Evolutionary conservation across 2,329 filamentous ascomycete species (phyloP), one percentile per base, ranked within the genome.

Genomic region (Zopfia rhizophila): DNA sequence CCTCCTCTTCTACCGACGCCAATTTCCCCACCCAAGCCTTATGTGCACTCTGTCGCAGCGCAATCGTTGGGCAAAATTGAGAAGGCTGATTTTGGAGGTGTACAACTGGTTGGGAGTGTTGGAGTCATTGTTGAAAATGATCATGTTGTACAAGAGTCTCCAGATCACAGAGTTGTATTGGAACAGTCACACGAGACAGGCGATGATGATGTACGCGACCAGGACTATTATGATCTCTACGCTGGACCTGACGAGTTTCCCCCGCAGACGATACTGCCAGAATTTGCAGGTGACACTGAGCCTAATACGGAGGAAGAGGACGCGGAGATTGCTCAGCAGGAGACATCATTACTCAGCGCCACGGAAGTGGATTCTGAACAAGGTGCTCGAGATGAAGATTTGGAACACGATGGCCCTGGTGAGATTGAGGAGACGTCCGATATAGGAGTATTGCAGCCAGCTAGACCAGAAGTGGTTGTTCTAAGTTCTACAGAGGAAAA

Each of bases 201-300:
- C 3, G 45, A 53, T 16, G 45, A 53, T 8, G 48, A 53, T 30
- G 44, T 42, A 8, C 56, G 45, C 22, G 55, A 60, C 17, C 42
- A 42, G 11, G 52, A 56, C 21, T 56, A 65, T 31, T 50, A 65
- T 35, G 56, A 64, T 12, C 50, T 63, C 3, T 63, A 65, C 38
- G 53, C 55, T 23, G 60, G 43, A 7, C 60, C 65, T 4, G 43
- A 60, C 22, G 61, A 66, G 11, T 21, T 46, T 17, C 48, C 87
- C 2, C 83, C 83, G 5, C 89, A 83, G 37, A 87, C 88, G 4
- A 80, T 85, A 59, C 77, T 75, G 14, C 70, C 78, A 56, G 55
- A 58, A 18, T 58, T 61, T 40, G 60, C 56, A 21, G 64, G 60
- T 8, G 66, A 68, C 31, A 66, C 66, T 2, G 61, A 66, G 33